phyloP scores from a whole-genome alignment of 805 yeast genomes.

The Starmerella khaoyaiensis region DNA sequence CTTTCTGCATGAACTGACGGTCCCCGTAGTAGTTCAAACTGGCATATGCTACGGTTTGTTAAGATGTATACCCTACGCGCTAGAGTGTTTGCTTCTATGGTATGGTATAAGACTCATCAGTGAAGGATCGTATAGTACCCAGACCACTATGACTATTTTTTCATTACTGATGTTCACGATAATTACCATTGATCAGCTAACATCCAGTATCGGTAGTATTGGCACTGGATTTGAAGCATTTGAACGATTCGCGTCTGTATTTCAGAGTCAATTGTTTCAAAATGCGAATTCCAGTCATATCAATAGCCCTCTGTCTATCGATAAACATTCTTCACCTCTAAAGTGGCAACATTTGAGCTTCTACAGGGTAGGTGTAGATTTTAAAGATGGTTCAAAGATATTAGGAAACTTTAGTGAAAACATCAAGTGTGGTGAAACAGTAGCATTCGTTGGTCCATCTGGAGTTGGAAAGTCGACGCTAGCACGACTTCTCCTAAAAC shows the following conservation, averaged over 20 bases:
- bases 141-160: constrained; percentile 54
- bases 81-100: constrained; percentile 63
- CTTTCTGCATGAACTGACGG: constrained; percentile 32
- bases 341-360: constrained; percentile 12
- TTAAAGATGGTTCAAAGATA: constrained; percentile 22
- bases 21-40: constrained; percentile 41
- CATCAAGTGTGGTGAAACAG: constrained; percentile 36
- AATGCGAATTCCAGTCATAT: not conserved
- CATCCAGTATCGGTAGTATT: constrained; percentile 63
- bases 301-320: not conserved
- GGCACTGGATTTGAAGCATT: constrained; percentile 49
- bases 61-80: constrained; percentile 40
- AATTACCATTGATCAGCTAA: constrained; percentile 44
- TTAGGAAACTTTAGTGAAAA: constrained; percentile 35
- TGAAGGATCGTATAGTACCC: constrained; percentile 38
- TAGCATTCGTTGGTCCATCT: constrained; percentile 71
- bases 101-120: constrained; percentile 70
- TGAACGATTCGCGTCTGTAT: constrained; percentile 13
- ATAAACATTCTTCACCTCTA: not conserved
- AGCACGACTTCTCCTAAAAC: constrained; percentile 40
- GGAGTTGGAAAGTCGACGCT: constrained; percentile 90
- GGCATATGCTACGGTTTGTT: constrained; percentile 58
- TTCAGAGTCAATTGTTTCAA: not conserved
- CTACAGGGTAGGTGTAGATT: constrained; percentile 6
- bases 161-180: constrained; percentile 63